Evolutionary conservation across 768 basidiomycete genomes (phyloP), one percentile per base, ranked within the genome.

Genomic region (Russula dissimulans): DNA sequence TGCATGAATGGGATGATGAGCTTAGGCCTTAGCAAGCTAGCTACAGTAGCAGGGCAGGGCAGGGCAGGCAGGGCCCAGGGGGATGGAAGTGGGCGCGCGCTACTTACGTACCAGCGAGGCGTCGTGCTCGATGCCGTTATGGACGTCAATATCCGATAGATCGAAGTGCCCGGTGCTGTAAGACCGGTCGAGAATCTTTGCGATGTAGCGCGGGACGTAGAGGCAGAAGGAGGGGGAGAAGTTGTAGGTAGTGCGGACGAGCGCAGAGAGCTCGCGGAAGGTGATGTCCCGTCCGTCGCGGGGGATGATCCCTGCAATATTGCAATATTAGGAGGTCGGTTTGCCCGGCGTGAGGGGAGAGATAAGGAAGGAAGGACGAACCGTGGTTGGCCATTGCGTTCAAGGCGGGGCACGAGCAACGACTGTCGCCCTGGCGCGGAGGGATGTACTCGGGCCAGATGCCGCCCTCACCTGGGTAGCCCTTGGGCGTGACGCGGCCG

Each of bases 361-460:
- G 18, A n/a, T 17, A 26, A 26, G 15, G 5, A 29, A 6, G 14
- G 11, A 14, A 34, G 17, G n/a, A 58, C 60, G 29, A 43, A 89
- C 89, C 90, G 61, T 91, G 89, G 69, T 91, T 91, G 7, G 89
- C 87, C 81, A 92, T 75, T 0, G 87, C 85, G 65, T 92, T 91
- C 60, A 91, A 69, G 12, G 80, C 87, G 1, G 89, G 89, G 64
- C 89, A 91, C 1, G 84, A 80, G 62, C 81, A 81, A 3, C 89
- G 76, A 66, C 87, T 89, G 65, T 90, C 88, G 1, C 80, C 81
- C 9, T 82, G 77, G 58, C 70, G 71, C 0, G 86, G 79, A 2
- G 83, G 70, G 1, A 76, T 71, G 67, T 78, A 89, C 66, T 84
- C 81, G 0, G 88, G 87, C 88, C 88, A 91, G 47, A 76, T 67